Evolutionary conservation across 2,329 filamentous ascomycete genomes (phyloP).

Genomic region (Hawksworthiomyces lignivorus): DNA sequence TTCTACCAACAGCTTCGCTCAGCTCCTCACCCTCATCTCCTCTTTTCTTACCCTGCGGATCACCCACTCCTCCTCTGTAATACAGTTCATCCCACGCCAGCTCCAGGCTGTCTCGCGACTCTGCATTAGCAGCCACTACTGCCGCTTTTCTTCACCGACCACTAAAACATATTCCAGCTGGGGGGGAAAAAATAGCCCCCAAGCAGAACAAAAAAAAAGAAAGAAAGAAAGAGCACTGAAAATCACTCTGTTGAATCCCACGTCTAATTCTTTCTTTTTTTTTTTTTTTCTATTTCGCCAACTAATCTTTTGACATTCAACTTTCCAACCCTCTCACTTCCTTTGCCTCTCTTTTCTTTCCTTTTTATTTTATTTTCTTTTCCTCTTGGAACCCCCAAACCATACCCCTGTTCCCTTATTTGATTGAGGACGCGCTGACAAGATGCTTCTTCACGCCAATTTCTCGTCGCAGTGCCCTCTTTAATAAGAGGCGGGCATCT

Average conservation of each 20-base stretch:
- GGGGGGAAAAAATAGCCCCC: not conserved
- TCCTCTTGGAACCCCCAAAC: too few relatives aligned
- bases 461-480: conserved; percentile 8
- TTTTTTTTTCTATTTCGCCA: too few relatives aligned
- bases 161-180: not conserved
- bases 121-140: conserved; percentile 2
- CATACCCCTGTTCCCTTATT: too few relatives aligned
- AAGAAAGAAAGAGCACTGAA: not conserved
- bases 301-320: too few relatives aligned
- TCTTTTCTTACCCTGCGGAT: too few relatives aligned
- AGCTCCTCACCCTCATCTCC: too few relatives aligned
- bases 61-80: too few relatives aligned
- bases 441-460: conserved; percentile 9
- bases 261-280: not conserved
- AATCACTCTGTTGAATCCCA: too few relatives aligned
- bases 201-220: not conserved
- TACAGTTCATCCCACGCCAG: too few relatives aligned
- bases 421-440: conserved; percentile 7
- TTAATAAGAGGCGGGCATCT: conserved; percentile 9
- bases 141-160: conserved; percentile 11
- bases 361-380: not conserved
- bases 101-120: conserved; percentile 3
- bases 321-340: too few relatives aligned
- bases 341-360: too few relatives aligned
- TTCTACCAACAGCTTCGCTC: too few relatives aligned